phyloP scores from a whole-genome alignment of 805 yeast genomes.

The Monosporozyma siamensis region DNA sequence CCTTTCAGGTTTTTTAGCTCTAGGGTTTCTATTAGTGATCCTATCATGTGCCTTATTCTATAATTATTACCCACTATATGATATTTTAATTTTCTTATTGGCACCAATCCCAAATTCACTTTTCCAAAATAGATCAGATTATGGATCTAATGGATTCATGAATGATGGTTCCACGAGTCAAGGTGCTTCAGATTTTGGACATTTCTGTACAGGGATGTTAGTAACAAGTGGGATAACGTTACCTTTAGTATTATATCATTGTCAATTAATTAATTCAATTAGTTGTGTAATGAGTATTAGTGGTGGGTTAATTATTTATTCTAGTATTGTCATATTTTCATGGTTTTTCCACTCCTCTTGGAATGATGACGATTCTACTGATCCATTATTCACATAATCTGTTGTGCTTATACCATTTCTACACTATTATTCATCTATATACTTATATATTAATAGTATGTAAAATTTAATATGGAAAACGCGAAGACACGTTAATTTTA shows the following conservation, averaged over 20 bases:
- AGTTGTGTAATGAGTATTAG: conserved; percentile 69
- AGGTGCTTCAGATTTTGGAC: conserved; percentile 61
- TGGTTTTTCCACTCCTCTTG: conserved; percentile 47
- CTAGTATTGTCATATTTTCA: conserved; percentile 74
- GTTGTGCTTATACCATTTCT: background rate
- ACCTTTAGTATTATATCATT: conserved; percentile 71
- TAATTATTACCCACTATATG: conserved; percentile 84
- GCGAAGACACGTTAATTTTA: too few species aligned
- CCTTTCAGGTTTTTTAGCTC: conserved; percentile 50
- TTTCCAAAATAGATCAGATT: conserved; percentile 34
- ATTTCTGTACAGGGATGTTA: conserved; percentile 68
- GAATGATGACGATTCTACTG: conserved; percentile 35
- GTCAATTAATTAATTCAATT: conserved; percentile 53
- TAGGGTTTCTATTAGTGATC: conserved; percentile 82
- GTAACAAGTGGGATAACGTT: conserved; percentile 66
- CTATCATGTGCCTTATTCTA: conserved; percentile 81
- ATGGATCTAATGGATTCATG: conserved; percentile 35
- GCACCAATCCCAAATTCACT: conserved; percentile 68
- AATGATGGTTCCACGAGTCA: conserved; percentile 32
- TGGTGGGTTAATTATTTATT: conserved; percentile 81
- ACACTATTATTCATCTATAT: too few species aligned
- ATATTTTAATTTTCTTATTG: conserved; percentile 52
- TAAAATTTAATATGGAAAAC: too few species aligned
- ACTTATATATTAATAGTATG: background rate
- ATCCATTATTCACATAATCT: conserved; percentile 30